Conservation (phyloP, 345 rosid genomes). For the Triadica sebifera region DNA sequence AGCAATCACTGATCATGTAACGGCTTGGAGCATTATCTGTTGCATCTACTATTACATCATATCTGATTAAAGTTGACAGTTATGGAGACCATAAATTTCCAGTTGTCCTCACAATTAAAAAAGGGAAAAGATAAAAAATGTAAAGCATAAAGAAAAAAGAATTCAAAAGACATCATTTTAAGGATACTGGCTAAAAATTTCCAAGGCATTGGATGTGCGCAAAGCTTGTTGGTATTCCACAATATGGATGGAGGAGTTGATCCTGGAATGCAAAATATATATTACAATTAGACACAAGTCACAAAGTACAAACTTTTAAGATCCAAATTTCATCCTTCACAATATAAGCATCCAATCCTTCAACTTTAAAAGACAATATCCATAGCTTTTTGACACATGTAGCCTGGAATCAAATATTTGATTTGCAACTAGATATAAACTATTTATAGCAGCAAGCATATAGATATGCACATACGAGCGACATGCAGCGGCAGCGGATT, state of each 20-base stretch:
- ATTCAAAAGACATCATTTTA: neutral
- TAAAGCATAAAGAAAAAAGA: neutral
- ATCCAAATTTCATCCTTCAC: neutral
- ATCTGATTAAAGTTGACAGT: constrained; percentile 49
- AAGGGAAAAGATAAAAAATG: neutral
- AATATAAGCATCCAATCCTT: neutral
- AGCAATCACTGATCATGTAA: constrained; percentile 96
- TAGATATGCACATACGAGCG: constrained; percentile 52
- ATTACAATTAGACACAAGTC: constrained; percentile 10
- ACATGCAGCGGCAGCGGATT: constrained; percentile 90
- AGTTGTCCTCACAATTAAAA: neutral
- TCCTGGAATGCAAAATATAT: constrained; percentile 38
- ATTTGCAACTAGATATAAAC: neutral
- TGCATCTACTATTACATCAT: constrained; percentile 83
- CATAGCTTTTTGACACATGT: neutral
- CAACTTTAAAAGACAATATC: constrained; percentile 4
- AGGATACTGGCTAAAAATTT: constrained; percentile 90
- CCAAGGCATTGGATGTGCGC: constrained; percentile 82
- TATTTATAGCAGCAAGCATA: neutral
- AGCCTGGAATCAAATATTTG: neutral
- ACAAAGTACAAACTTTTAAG: neutral
- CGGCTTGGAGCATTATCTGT: constrained; percentile 97
- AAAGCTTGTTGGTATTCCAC: constrained; percentile 79
- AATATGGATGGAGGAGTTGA: constrained; percentile 70
- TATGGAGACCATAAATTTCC: constrained; percentile 29